These are phyloP conservation scores for Candida pseudoglaebosa DNA, from an alignment of 805 yeast genomes.

Conservation along the genomic window DNA sequence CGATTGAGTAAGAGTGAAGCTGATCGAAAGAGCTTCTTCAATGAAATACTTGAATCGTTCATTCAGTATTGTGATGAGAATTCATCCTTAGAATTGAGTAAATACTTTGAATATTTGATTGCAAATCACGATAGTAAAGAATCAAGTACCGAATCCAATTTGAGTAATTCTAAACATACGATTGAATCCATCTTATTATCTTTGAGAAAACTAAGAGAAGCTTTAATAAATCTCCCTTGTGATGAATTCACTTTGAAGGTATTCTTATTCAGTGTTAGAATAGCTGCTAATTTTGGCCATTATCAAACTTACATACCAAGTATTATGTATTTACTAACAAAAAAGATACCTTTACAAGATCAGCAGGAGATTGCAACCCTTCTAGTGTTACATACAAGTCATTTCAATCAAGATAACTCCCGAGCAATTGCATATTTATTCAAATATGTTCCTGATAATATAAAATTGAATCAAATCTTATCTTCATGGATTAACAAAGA, in stretches of 20 bases:
- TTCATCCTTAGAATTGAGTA: conserved; percentile 11
- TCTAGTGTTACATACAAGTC: conserved; percentile 43
- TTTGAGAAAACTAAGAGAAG: conserved; percentile 53
- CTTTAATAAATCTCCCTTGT: conserved; percentile 38
- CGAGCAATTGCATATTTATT: conserved; percentile 28
- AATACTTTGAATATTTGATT: conserved; percentile 9
- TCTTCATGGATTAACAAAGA: conserved; percentile 28
- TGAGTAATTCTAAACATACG: conserved; percentile 1
- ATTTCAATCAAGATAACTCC: conserved; percentile 31
- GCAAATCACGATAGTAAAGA: conserved; percentile 10
- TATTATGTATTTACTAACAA: conserved; percentile 38
- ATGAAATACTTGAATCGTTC: conserved; percentile 29
- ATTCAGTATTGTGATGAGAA: conserved; percentile 25
- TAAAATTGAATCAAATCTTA: conserved; percentile 14
- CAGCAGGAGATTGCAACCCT: conserved; percentile 37
- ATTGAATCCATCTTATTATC: conserved; percentile 26
- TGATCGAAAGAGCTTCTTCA: conserved; percentile 40
- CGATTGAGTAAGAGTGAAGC: conserved; percentile 42
- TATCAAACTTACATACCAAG: conserved; percentile 55
- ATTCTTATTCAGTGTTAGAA: conserved; percentile 44
- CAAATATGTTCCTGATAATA: conserved; percentile 18
- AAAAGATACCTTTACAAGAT: conserved; percentile 19
- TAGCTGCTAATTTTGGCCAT: conserved; percentile 43
- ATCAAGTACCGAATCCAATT: no score
- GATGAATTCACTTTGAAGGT: conserved; percentile 43